Percentiles rank a stretch among this genome's conserved stretches.
Evolutionary conservation across 164 flowering plant species (phyloP).

Genomic region (Protea cynaroides): DNA sequence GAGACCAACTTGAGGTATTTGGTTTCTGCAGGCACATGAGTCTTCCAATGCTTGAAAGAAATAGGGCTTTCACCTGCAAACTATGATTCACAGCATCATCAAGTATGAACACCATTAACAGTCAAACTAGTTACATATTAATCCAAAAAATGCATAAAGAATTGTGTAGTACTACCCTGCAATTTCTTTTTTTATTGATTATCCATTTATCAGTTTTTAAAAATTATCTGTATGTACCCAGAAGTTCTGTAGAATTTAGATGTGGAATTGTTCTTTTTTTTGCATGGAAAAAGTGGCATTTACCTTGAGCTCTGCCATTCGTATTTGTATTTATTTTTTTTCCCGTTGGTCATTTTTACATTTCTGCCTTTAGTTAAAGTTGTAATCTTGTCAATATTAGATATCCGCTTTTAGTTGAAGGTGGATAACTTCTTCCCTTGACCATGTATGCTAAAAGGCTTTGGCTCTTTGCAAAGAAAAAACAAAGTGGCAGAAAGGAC

Average conservation of each 20-base stretch:
- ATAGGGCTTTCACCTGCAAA: constrained; percentile 36
- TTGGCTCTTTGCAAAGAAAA: too few species aligned
- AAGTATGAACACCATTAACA: constrained; percentile 33
- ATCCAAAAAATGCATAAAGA: background rate
- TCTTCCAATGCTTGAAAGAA: constrained; percentile 44
- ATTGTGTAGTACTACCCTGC: background rate
- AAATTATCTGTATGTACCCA: background rate
- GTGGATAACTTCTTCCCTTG: background rate
- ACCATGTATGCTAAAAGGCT: background rate
- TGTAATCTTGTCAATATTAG: too few species aligned
- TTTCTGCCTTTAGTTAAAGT: too few species aligned
- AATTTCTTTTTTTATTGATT: background rate
- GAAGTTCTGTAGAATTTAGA: too few species aligned
- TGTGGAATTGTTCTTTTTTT: too few species aligned
- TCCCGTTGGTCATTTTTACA: too few species aligned
- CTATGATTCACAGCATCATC: constrained; percentile 32
- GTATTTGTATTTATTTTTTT: too few species aligned
- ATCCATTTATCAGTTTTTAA: background rate
- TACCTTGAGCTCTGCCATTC: too few species aligned
- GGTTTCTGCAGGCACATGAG: constrained; percentile 98
- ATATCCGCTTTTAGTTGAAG: too few species aligned
- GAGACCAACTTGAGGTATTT: constrained; percentile 47
- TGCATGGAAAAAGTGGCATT: too few species aligned
- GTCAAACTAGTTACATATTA: constrained; percentile 7
- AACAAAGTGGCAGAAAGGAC: too few species aligned